Evolutionary conservation across 768 basidiomycete genomes (phyloP).

Genomic region (Rubroboletus satanas): DNA sequence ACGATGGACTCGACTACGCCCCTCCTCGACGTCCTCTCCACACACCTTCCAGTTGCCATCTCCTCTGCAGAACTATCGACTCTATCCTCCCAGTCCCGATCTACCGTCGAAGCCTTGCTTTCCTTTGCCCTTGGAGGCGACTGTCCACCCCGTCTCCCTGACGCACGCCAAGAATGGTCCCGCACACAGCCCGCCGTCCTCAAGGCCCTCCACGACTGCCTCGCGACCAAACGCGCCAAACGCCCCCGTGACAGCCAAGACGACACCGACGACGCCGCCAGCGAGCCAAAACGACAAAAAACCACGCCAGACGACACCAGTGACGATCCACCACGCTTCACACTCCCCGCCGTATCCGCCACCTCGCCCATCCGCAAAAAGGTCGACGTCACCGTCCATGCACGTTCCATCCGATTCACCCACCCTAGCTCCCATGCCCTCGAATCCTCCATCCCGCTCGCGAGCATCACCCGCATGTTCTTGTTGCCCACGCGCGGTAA

Average conservation of each 20-base stretch:
- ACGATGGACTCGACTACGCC: slow-evolving; percentile 20
- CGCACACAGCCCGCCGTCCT: slow-evolving; percentile 21
- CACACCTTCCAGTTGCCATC: slow-evolving; percentile 18
- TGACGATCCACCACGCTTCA: slow-evolving; percentile 48
- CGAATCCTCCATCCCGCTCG: slow-evolving; percentile 50
- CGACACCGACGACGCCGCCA: slow-evolving; percentile 6
- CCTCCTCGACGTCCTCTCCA: slow-evolving; percentile 21
- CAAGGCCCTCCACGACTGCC: slow-evolving; percentile 17
- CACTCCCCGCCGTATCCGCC: slow-evolving; percentile 62
- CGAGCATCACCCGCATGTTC: slow-evolving; percentile 56
- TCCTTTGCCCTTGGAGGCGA: slow-evolving; percentile 30
- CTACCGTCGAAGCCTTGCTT: slow-evolving; percentile 24
- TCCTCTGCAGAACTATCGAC: slow-evolving; percentile 3
- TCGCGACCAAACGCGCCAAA: slow-evolving; percentile 17
- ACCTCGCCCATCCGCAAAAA: slow-evolving; percentile 76
- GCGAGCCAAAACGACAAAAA: slow-evolving; percentile 18
- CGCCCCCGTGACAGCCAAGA: slow-evolving; percentile 20
- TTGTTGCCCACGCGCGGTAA: slow-evolving; percentile 74
- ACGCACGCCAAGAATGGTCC: slow-evolving; percentile 23
- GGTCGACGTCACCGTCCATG: slow-evolving; percentile 58
- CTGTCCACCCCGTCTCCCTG: slow-evolving; percentile 16
- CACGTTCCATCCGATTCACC: slow-evolving; percentile 47
- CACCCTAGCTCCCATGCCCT: slow-evolving; percentile 46
- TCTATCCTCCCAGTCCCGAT: slow-evolving; percentile 1
- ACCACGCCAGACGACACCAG: slow-evolving; percentile 9